Conservation (phyloP, 2,329 filamentous ascomycete genomes). For the Pseudogymnoascus pannorum region DNA sequence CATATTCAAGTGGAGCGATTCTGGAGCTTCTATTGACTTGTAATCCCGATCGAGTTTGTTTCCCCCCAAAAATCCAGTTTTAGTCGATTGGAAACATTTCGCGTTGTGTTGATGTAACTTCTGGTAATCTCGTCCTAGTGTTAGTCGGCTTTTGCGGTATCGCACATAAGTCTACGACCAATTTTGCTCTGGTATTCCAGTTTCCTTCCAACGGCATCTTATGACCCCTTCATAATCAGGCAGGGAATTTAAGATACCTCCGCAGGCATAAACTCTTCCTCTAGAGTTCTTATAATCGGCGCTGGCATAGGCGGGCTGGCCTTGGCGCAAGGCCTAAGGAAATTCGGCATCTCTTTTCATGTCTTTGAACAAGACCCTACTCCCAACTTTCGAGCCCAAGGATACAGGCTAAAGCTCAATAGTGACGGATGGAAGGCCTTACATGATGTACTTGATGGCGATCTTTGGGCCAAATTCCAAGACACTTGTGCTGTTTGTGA, state of each 20-base stretch:
- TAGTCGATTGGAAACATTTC: background rate
- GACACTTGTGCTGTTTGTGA: constrained; percentile 17
- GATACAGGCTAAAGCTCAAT: constrained; percentile 31
- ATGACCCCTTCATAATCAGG: too few relatives aligned
- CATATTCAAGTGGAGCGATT: background rate
- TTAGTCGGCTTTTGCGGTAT: background rate
- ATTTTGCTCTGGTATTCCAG: background rate
- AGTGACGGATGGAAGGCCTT: constrained; percentile 21
- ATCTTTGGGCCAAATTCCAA: constrained; percentile 19
- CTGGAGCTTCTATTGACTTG: background rate
- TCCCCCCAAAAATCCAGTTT: background rate
- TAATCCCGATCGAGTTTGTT: background rate
- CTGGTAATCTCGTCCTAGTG: background rate
- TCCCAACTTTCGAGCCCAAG: constrained; percentile 27
- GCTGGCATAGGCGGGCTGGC: constrained; percentile 31
- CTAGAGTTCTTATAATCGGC: constrained; percentile 30
- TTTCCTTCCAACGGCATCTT: background rate
- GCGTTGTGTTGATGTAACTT: background rate
- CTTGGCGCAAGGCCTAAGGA: constrained; percentile 31
- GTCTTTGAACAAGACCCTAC: constrained; percentile 31
- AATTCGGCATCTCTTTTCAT: constrained; percentile 29
- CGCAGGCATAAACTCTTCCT: background rate
- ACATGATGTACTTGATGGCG: constrained; percentile 11
- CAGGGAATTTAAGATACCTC: background rate
- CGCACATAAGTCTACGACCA: background rate